phyloP scores from a whole-genome alignment of 2,329 filamentous ascomycete species.

The Sporothrix mexicana region DNA sequence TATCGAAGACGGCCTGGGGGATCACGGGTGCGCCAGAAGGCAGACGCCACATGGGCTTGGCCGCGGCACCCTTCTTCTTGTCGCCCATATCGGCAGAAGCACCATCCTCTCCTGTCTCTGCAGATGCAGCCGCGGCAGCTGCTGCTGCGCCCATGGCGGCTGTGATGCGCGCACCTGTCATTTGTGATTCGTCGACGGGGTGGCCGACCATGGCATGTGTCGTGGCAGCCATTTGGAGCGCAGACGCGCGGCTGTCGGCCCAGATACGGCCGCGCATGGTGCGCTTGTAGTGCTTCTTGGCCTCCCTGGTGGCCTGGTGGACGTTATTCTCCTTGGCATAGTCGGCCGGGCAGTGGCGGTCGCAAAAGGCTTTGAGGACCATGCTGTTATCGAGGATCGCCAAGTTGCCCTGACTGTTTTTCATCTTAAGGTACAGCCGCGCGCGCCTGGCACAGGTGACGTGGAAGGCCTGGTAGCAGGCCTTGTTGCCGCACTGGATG shows the following conservation, averaged over 20 bases:
- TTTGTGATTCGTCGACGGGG: conserved; percentile 79
- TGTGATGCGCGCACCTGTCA: conserved; percentile 81
- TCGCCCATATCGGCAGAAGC: neutral
- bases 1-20: conserved; percentile 83
- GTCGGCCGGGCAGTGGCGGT: conserved; percentile 89
- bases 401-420: conserved; percentile 80
- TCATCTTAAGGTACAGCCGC: conserved; percentile 93
- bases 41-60: conserved; percentile 83
- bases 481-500: conserved; percentile 97
- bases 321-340: conserved; percentile 88
- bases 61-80: conserved; percentile 70
- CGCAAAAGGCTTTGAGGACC: conserved; percentile 91
- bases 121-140: neutral
- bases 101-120: conserved; percentile 53
- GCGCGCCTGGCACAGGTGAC: conserved; percentile 92
- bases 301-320: conserved; percentile 76
- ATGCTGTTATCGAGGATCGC: conserved; percentile 79
- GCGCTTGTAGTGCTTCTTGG: conserved; percentile 86
- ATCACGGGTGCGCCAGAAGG: conserved; percentile 95
- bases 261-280: conserved; percentile 89
- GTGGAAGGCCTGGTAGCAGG: conserved; percentile 95
- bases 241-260: conserved; percentile 87
- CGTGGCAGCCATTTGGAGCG: conserved; percentile 77
- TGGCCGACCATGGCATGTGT: conserved; percentile 69
- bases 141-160: conserved; percentile 58